A percentile compares a stretch with the other conserved stretches of the same genome.
phyloP scores from a whole-genome alignment of 495 filamentous ascomycete genomes.

The Penicillium desertorum region DNA sequence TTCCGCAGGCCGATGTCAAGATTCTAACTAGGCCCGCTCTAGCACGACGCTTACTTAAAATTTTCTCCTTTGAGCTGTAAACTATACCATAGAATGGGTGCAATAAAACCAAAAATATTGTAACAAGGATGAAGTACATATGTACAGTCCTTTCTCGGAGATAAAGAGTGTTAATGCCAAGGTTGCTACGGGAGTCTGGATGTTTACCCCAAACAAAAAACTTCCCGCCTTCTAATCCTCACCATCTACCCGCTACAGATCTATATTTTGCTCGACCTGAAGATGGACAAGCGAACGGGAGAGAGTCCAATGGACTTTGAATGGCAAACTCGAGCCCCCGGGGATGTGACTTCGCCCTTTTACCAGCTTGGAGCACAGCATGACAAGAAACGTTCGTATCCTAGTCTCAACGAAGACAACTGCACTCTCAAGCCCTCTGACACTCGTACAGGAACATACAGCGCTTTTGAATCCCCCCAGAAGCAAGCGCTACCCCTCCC shows the following conservation, averaged over 20 bases:
- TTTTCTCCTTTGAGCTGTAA: not conserved
- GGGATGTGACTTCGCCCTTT: conserved; percentile 60
- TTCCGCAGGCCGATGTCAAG: not conserved
- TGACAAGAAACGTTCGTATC: conserved; percentile 53
- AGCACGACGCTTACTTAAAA: not conserved
- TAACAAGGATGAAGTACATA: too few relatives aligned
- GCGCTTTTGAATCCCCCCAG: conserved; percentile 51
- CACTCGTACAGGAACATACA: conserved; percentile 47
- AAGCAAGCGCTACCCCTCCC: conserved; percentile 48
- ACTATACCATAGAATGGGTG: not conserved
- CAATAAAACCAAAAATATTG: not conserved
- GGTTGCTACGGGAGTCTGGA: conserved; percentile 28
- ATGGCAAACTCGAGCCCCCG: conserved; percentile 58
- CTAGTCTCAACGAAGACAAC: not conserved
- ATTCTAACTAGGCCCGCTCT: not conserved
- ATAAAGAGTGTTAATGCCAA: conserved; percentile 12
- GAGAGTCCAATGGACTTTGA: conserved; percentile 71
- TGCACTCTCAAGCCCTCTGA: conserved; percentile 1
- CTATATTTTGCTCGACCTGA: conserved; percentile 2
- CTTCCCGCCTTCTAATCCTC: conserved; percentile 20
- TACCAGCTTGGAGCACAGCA: conserved; percentile 49
- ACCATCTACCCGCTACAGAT: conserved; percentile 15
- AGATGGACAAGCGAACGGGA: conserved; percentile 46
- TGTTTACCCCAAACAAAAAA: conserved; percentile 36
- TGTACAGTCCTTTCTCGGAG: not conserved